phyloP scores from a whole-genome alignment of 2,329 filamentous ascomycete species.

The Dactylonectria estremocensis region DNA sequence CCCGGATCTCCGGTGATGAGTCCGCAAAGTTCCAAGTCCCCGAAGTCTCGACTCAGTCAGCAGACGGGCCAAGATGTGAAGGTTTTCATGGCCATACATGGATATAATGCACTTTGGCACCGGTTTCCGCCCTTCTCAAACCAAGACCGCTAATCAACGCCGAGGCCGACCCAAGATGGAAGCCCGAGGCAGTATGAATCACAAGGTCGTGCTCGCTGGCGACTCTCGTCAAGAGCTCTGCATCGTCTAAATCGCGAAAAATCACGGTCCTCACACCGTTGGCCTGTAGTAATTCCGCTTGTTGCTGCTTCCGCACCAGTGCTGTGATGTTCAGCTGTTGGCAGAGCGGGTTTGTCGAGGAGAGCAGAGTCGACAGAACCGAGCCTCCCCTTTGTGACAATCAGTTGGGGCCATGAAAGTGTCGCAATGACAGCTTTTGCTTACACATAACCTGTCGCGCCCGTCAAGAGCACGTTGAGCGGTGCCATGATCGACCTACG shows the following conservation, averaged over 20 bases:
- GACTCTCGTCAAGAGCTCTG: neutral
- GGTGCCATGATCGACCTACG: neutral
- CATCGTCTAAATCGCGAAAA: slow-evolving; percentile 25
- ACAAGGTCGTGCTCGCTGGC: slow-evolving; percentile 25
- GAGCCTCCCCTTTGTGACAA: slow-evolving; percentile 23
- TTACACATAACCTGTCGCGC: slow-evolving; percentile 32
- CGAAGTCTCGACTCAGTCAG: slow-evolving; percentile 22
- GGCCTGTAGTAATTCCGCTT: neutral
- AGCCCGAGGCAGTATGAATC: slow-evolving; percentile 26
- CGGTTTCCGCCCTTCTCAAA: neutral
- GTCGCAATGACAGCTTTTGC: neutral
- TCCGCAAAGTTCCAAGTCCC: slow-evolving; percentile 26
- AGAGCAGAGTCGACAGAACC: slow-evolving; percentile 27
- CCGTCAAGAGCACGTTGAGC: slow-evolving; percentile 19
- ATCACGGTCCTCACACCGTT: slow-evolving; percentile 12
- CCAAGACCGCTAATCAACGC: slow-evolving; percentile 15
- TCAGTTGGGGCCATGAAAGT: neutral
- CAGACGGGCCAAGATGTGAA: neutral
- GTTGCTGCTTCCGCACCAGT: slow-evolving; percentile 23
- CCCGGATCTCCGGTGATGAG: neutral
- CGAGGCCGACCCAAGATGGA: slow-evolving; percentile 19
- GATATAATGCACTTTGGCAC: slow-evolving; percentile 18
- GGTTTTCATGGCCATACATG: slow-evolving; percentile 1
- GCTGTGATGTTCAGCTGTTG: slow-evolving; percentile 18
- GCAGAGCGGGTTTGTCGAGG: slow-evolving; percentile 3